Base-by-base conservation (phyloP, 2,329 filamentous ascomycete genomes). In the Verticillium albo-atrum region DNA sequence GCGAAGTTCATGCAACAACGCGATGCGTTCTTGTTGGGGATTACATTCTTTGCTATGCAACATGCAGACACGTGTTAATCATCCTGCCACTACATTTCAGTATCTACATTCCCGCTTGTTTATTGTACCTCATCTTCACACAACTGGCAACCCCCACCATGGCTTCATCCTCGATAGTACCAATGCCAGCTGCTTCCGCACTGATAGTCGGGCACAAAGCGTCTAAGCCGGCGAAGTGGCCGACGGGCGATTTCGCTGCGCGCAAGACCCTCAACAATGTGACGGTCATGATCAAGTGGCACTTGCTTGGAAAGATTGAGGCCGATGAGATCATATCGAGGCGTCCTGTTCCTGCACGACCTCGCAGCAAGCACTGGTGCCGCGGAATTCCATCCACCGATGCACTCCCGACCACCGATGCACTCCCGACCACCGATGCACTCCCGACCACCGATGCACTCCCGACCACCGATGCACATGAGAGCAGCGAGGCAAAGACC, bases 251-350 rank as follows among this genome's bases (percentile, higher is more conserved):
- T 37, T 37, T 37, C 14, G 34, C 14, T 15, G 4, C 34, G 51
- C 7, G 10, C 4, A 10, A 37, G 34, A 37, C 34, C 7, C 34
- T 37, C 26, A 28, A 53, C n/a, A 53, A 84, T 62, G 75, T 87
- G 65, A 77, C 80, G n/a, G 82, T 83, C 32, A 72, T 85, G 14
- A 77, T 87, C 61, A 81, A 75, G 51, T 78, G 80, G 25, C 81
- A 80, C 50, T 74, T 82, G 52, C 85, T 87, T 66, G 77, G 77
- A 62, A 78, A 77, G 53, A 75, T 82, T 57, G 82, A 87, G 61
- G 83, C 78, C 0, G 82, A 86, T 56, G 84, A 88, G 71, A 84
- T 86, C 9, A 82, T 82, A 14, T 79, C 82, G n/a, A 75, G 77
- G 34, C 78, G 79, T 47, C 56, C 14, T 37, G 34, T 15, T 15